Evolutionary conservation across 257 asterid genomes (phyloP).

Genomic region (Rubia yunnanensis): DNA sequence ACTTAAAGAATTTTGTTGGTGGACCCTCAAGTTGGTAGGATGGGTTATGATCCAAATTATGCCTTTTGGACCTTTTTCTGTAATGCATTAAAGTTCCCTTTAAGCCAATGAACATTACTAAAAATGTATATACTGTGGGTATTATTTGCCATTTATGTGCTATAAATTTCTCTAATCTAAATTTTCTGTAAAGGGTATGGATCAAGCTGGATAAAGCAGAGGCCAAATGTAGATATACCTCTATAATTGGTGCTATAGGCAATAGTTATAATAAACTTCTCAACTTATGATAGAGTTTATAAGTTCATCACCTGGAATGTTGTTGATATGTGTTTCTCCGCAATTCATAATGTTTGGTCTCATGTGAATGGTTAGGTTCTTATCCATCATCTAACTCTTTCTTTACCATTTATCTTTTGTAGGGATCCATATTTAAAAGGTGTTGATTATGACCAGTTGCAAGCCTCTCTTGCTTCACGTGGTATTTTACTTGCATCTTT

Average conservation of each 20-base stretch:
- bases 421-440: conserved; percentile 86
- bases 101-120: neutral
- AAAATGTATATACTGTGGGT: neutral
- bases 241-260: neutral
- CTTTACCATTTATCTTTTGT: conserved; percentile 12
- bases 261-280: neutral
- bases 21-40: conserved; percentile 69
- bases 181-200: no score
- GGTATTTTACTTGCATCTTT: conserved; percentile 34
- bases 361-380: neutral
- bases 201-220: no score
- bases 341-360: neutral
- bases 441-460: conserved; percentile 49
- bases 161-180: neutral
- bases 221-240: neutral
- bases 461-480: conserved; percentile 62
- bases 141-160: neutral
- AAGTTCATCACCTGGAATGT: neutral
- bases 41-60: neutral
- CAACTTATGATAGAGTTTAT: neutral
- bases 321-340: neutral
- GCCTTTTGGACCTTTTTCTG: conserved; percentile 5
- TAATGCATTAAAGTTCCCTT: neutral
- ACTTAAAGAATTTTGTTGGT: conserved; percentile 38
- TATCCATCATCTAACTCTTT: neutral